Base-by-base conservation (phyloP, 2,329 filamentous ascomycete genomes). In the Cladosporium sp. region DNA sequence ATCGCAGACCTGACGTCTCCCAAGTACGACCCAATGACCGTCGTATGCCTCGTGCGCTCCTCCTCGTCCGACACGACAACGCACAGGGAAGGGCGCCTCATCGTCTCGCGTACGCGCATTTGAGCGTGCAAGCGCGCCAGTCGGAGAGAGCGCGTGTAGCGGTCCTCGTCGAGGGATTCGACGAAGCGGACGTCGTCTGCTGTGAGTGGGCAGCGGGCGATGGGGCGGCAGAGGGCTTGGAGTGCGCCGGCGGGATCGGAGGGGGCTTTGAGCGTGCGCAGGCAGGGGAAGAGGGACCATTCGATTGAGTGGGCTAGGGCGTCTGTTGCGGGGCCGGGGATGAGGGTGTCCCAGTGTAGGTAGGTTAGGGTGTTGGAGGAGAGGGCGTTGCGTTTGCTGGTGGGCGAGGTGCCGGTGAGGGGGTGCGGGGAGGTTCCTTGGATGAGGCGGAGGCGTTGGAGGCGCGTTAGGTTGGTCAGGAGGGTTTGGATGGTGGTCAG, bases 241-340 rank as follows among this genome's bases (percentile, higher is more conserved):
- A 90, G 81, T 7, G 80, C 58, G 20, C 86, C 87, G 4, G 87
- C 79, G 1, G 84, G 79, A 56, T 91, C 87, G 51, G 81, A 81
- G 1, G 85, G 87, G 0, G 81, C 74, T 48, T 86, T 80, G 15
- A 90, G 68, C 1, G 64, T 70, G 8, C 70, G 72, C 8, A 91
- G 74, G 0, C 70, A 64, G 0, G 87, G 86, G 60, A 91, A 88
- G 0, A 81, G 82, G 4, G 71, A 70, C 1, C 78, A 75, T 4
- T 68, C 67, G 56, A 90, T 86, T 59, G 82, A 82, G 52, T 74
- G 73, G 1, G 84, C 81, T 7, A 90, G 73, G 41, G 86, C 80
- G 4, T 76, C 73, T 44, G 86, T 84, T 1, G 84, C 81, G 6
- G 71, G 64, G 11, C 73, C 70, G 30, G 75, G 71, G 36, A 75